phyloP scores from a whole-genome alignment of 2,329 filamentous ascomycete species.

The Cladosporium velox region DNA sequence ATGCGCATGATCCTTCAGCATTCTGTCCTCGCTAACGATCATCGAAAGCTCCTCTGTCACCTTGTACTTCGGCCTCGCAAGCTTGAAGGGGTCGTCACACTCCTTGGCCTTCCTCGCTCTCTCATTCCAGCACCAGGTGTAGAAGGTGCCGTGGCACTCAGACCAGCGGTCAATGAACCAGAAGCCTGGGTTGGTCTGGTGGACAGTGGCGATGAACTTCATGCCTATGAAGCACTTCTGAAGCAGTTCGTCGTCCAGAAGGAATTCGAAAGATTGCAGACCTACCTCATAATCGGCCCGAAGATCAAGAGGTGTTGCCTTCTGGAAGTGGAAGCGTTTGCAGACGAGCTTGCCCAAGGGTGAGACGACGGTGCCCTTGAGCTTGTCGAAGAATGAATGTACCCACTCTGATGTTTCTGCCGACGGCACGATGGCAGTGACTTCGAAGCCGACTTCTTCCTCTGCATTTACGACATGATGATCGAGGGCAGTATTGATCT shows the following conservation, averaged over 20 bases:
- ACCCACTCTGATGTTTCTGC: slow-evolving; percentile 38
- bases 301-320: slow-evolving; percentile 32
- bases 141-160: slow-evolving; percentile 47
- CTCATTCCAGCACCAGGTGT: slow-evolving; percentile 48
- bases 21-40: not conserved
- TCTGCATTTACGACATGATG: not conserved
- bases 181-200: slow-evolving; percentile 34
- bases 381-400: slow-evolving; percentile 50
- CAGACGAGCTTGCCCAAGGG: slow-evolving; percentile 58
- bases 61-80: not conserved
- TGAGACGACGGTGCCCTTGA: slow-evolving; percentile 45
- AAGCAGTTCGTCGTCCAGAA: slow-evolving; percentile 66
- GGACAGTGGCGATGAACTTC: slow-evolving; percentile 45
- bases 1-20: slow-evolving; percentile 11
- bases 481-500: not conserved
- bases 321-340: slow-evolving; percentile 51
- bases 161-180: slow-evolving; percentile 43
- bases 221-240: slow-evolving; percentile 61
- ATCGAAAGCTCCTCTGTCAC: not conserved
- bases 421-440: slow-evolving; percentile 56
- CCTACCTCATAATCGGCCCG: slow-evolving; percentile 27
- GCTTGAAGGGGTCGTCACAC: slow-evolving; percentile 31
- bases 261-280: slow-evolving; percentile 56
- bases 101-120: slow-evolving; percentile 37
- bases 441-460: slow-evolving; percentile 58